These are phyloP conservation scores for Picochlorum sp. DNA, from an alignment of 139 green algal genomes.

Conservation along the genomic window DNA sequence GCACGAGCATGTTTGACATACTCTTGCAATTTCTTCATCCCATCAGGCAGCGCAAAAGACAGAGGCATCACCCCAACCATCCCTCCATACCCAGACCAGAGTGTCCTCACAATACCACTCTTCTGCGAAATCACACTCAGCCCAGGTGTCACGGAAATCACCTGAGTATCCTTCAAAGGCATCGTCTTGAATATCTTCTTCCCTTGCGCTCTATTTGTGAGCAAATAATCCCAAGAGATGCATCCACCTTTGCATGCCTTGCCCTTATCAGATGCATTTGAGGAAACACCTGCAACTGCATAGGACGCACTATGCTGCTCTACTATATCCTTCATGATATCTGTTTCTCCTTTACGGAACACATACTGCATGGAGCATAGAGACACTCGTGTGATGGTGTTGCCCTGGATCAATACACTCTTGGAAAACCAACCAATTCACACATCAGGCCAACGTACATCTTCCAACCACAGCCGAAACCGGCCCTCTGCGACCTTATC, in stretches of 20 bases:
- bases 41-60: constrained; percentile 44
- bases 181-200: constrained; percentile 1
- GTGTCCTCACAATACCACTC: constrained; percentile 31
- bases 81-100: constrained; percentile 42
- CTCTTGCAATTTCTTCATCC: constrained; percentile 5
- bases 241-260: too few species aligned
- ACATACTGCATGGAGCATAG: not conserved
- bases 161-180: not conserved
- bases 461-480: too few species aligned
- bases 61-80: constrained; percentile 40
- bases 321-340: not conserved
- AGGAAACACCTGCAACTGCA: not conserved
- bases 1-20: constrained; percentile 31
- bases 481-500: too few species aligned
- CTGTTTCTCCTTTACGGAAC: not conserved
- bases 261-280: not conserved
- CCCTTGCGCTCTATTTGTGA: too few species aligned
- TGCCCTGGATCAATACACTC: too few species aligned
- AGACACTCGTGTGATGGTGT: not conserved
- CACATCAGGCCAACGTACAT: too few species aligned
- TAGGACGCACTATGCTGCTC: not conserved
- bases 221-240: too few species aligned
- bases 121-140: constrained; percentile 40
- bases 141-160: constrained; percentile 51
- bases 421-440: too few species aligned